Percentiles rank a stretch among this genome's conserved stretches.
These are phyloP conservation scores for Drechslerella stenobrocha DNA, from an alignment of 2,329 filamentous ascomycete species.

Conservation along the genomic window DNA sequence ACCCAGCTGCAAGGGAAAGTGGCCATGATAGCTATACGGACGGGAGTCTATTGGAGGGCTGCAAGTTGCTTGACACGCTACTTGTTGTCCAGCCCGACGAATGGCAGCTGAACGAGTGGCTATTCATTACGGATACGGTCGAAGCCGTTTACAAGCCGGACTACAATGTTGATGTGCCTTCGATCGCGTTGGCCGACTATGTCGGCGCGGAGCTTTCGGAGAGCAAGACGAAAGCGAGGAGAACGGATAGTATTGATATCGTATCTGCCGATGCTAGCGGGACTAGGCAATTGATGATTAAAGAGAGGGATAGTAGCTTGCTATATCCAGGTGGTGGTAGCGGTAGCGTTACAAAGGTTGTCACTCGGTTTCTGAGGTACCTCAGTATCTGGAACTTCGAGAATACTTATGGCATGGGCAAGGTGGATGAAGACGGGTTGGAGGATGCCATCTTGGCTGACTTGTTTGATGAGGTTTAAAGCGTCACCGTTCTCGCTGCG, in stretches of 20 bases:
- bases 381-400: constrained; percentile 94
- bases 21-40: constrained; percentile 74
- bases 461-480: constrained; percentile 70
- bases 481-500: too few species aligned
- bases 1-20: constrained; percentile 60
- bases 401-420: constrained; percentile 81
- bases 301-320: constrained; percentile 59
- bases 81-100: constrained; percentile 86
- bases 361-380: constrained; percentile 86
- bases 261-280: constrained; percentile 52
- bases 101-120: constrained; percentile 97
- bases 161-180: constrained; percentile 38
- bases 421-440: constrained; percentile 68
- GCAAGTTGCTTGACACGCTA: constrained; percentile 88
- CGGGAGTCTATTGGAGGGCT: constrained; percentile 79
- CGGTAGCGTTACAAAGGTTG: constrained; percentile 70
- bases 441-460: constrained; percentile 69
- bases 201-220: constrained; percentile 41
- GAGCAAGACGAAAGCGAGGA: constrained; percentile 20
- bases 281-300: constrained; percentile 56
- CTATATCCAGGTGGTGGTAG: constrained; percentile 62
- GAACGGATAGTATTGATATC: constrained; percentile 50
- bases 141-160: constrained; percentile 75
- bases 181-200: constrained; percentile 41
- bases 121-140: constrained; percentile 95